Percentiles rank a stretch among this genome's conserved stretches.
Evolutionary conservation across 2,329 filamentous ascomycete species (phyloP).

Genomic region (Fusarium stilboides): DNA sequence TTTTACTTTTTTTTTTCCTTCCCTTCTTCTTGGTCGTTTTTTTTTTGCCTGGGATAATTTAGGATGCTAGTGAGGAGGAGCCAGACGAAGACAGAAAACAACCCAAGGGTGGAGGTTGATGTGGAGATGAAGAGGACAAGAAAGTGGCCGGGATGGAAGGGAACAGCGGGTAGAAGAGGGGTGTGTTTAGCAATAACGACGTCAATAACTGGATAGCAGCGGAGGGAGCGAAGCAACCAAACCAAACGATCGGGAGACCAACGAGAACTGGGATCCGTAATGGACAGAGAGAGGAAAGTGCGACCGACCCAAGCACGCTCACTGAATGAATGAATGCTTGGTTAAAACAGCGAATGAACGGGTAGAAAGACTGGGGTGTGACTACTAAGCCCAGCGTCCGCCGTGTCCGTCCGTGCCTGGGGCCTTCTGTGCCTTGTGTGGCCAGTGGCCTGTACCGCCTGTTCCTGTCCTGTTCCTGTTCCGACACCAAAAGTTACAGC

Average conservation of each 20-base stretch:
- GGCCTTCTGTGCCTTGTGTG: neutral
- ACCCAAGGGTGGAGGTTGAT: conserved; percentile 40
- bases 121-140: conserved; percentile 40
- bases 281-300: conserved; percentile 9
- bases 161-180: conserved; percentile 15
- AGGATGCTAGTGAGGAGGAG: conserved; percentile 36
- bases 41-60: conserved; percentile 14
- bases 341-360: neutral
- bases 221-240: conserved; percentile 43
- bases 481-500: conserved; percentile 14
- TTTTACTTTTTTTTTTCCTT: conserved; percentile 7
- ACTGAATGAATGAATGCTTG: neutral
- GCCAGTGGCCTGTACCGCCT: neutral
- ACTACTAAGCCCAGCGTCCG: neutral
- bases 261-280: conserved; percentile 8
- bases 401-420: neutral
- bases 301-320: neutral
- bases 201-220: conserved; percentile 38
- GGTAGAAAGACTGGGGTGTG: neutral
- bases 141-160: conserved; percentile 31
- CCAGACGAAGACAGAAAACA: conserved; percentile 33
- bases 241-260: conserved; percentile 38
- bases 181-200: conserved; percentile 34
- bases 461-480: conserved; percentile 7
- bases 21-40: conserved; percentile 4